Base-by-base conservation (phyloP, 441 rosid genomes). In the Jatropha multifida region DNA sequence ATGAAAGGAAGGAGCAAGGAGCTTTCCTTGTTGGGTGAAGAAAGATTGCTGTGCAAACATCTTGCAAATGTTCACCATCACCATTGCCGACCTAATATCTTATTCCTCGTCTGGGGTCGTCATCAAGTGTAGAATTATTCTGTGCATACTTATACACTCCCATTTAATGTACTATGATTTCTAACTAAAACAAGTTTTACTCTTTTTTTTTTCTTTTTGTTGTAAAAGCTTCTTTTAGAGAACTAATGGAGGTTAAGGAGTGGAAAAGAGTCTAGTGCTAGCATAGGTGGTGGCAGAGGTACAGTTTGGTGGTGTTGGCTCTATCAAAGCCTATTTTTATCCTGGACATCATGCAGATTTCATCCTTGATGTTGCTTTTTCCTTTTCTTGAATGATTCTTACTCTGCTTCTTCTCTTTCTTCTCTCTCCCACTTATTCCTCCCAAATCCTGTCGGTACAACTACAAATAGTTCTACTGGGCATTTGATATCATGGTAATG, bases 91-190 rank as follows among this genome's bases (percentile, higher is more conserved):
- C 41, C 32, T 55, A 42, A 26, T 38, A 59, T 56, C 27, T 27
- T 72, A 20, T 72, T 44, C 65, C 49, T 27, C 8, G 6, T 49
- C n/a, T 52, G 48, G 71, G 59, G 67, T 38, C 63, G 54, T 55
- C 27, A 52, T 17, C 10, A 44, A 68, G 49, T 17, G 20, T 68
- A 41, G 7, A 12, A 69, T 10, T 9, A 38, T 52, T 52, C 46
- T 52, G 11, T 23, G 12, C 18, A 70, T 20, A n/a, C 37, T 70
- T 42, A 9, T 40, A 26, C 17, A 6, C 48, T 55, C 62, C 70
- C 4, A 1, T 14, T 20, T 74, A 26, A 14, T 40, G 60, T 14
- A 41, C 17, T 42, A 1, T 55, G 14, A 38, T 74, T 65, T 52
- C 13, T 20, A 9, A 55, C 20, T 13, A 72, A 52, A 58, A 48